Evolutionary conservation across 2,329 filamentous ascomycete genomes (phyloP).

Genomic region (Arthroderma uncinatum): DNA sequence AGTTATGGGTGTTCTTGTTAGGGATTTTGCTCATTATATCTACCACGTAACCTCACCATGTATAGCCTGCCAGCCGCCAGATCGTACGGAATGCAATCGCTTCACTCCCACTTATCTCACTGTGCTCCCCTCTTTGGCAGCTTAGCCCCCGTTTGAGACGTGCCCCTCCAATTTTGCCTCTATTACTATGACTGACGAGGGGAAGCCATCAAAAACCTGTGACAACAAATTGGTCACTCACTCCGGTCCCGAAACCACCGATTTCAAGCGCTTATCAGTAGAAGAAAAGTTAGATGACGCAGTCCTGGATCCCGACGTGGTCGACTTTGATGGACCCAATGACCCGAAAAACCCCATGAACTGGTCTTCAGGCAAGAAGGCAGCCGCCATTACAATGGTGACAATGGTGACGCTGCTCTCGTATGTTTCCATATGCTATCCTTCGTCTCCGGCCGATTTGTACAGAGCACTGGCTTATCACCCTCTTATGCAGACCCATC

Average conservation of each 20-base stretch:
- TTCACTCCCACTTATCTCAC: too few species aligned
- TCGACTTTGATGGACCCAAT: constrained; percentile 19
- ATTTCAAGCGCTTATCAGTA: background rate
- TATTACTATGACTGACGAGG: background rate
- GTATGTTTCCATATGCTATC: background rate
- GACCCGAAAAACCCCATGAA: constrained; percentile 22
- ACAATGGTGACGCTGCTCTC: constrained; percentile 9
- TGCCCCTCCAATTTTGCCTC: background rate
- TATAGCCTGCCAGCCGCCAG: too few species aligned
- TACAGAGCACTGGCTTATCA: background rate
- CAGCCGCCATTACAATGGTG: constrained; percentile 9
- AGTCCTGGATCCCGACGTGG: constrained; percentile 11
- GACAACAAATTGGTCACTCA: background rate
- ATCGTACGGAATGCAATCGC: too few species aligned
- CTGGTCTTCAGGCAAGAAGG: constrained; percentile 14
- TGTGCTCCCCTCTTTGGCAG: too few species aligned
- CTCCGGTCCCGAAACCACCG: background rate
- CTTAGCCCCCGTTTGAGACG: too few species aligned
- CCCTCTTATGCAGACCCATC: constrained; percentile 3
- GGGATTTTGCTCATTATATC: too few species aligned
- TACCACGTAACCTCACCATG: too few species aligned
- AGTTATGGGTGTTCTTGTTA: too few species aligned
- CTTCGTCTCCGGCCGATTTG: background rate
- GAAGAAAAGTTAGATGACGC: background rate
- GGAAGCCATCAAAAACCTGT: background rate